Evolutionary conservation across 495 filamentous ascomycete genomes (phyloP), one percentile per base, ranked within the genome.

Genomic region (Annulohypoxylon maeteangense): DNA sequence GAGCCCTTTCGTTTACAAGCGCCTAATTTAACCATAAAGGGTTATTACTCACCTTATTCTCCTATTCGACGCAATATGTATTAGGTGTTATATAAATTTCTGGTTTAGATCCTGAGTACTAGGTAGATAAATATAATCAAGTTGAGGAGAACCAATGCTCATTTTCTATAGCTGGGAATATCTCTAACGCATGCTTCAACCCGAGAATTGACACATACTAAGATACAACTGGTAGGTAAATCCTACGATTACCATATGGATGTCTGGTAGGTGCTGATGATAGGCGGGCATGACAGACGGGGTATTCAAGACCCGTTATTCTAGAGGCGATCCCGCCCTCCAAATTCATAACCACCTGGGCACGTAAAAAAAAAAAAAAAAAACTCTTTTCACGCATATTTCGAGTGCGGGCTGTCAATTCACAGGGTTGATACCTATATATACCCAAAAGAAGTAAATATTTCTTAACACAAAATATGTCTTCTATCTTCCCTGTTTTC

Each of bases 1-100:
- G 50, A 48, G 51, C 42, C 16, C 14, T 54, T 25, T 54, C 61
- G 20, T 64, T 64, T 12, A 64, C 61, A 7, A 64, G 61, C n/a
- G 61, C 61, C 20, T 64, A 44, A 44, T 18, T 8, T 4, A 59
- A 31, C n/a, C n/a, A n/a, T n/a, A 36, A 45, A 45, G 14, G 25
- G 23, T 1, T 14, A 5, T 20, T 22, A 6, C 5, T 2, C 45
- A 0, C 45, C 20, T 23, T 48, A n/a, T 48, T 25, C 11, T 23
- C 22, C 45, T 20, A 8, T 20, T 20, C 5, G 12, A 0, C 4
- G n/a, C n/a, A 40, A 2, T 40, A 14, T 10, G 34, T 12, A 40
- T 40, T 1, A 3, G 2, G 14, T 4, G 14, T 3, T 40, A n/a
- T n/a, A 40, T 40, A 4, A 40, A 40, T 4, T n/a, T n/a, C n/a